Evolutionary conservation across 2,329 filamentous ascomycete species (phyloP).

Genomic region (Malbranchea cinnamomea): DNA sequence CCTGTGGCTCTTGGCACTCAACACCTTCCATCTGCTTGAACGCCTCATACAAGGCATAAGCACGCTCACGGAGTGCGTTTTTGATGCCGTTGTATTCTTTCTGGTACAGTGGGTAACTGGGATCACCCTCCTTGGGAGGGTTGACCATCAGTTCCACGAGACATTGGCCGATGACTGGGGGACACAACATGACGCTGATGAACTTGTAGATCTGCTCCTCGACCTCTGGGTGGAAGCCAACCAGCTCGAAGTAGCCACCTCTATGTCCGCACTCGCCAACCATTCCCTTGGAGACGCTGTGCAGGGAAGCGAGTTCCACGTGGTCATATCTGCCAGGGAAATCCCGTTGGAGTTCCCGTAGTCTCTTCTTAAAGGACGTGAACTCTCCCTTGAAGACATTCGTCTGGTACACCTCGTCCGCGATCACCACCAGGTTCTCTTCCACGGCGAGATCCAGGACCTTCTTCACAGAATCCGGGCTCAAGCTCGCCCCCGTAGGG

Average conservation of each 20-base stretch:
- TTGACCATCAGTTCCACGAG: constrained; percentile 97
- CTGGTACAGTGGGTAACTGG: constrained; percentile 69
- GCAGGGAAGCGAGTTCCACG: constrained; percentile 79
- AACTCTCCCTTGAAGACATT: constrained; percentile 94
- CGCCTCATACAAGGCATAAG: constrained; percentile 71
- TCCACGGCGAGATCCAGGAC: constrained; percentile 79
- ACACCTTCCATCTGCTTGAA: constrained; percentile 95
- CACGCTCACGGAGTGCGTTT: constrained; percentile 61
- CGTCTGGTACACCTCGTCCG: constrained; percentile 98
- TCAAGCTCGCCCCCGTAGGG: constrained; percentile 78
- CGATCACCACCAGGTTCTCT: constrained; percentile 76
- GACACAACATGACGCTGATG: constrained; percentile 90
- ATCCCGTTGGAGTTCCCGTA: constrained; percentile 64
- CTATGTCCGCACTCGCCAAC: constrained; percentile 96
- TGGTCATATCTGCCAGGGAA: constrained; percentile 61
- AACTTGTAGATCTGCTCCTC: constrained; percentile 97
- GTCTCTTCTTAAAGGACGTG: constrained; percentile 82
- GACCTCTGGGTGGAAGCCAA: constrained; percentile 73
- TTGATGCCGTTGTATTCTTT: constrained; percentile 75
- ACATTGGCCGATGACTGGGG: constrained; percentile 90
- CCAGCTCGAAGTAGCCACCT: constrained; percentile 92
- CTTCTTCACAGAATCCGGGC: constrained; percentile 60
- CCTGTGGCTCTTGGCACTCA: constrained; percentile 66
- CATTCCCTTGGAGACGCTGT: constrained; percentile 96
- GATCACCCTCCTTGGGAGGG: constrained; percentile 69